These are phyloP conservation scores for Cornus kousa DNA, from an alignment of 148 eudicot genomes.

Conservation along the genomic window DNA sequence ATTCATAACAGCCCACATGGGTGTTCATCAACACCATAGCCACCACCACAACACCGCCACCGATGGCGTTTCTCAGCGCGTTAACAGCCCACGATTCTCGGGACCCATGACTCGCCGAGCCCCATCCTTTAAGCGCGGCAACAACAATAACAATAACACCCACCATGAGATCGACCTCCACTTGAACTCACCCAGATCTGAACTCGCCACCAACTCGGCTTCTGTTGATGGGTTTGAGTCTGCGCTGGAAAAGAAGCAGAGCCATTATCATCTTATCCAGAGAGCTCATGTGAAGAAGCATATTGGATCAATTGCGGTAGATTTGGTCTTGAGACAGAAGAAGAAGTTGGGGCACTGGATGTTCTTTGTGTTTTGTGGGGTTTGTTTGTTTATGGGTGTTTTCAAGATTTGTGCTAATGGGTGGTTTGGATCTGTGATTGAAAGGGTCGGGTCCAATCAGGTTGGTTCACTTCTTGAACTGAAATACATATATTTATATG, in stretches of 20 bases:
- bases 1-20: slow-evolving; percentile 19
- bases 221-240: slow-evolving; percentile 44
- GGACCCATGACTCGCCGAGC: slow-evolving; percentile 86
- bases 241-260: slow-evolving; percentile 40
- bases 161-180: slow-evolving; percentile 62
- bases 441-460: slow-evolving; percentile 38
- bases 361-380: slow-evolving; percentile 74
- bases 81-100: slow-evolving; percentile 74
- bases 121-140: slow-evolving; percentile 69
- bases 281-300: slow-evolving; percentile 39
- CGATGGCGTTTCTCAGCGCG: slow-evolving; percentile 52
- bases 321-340: slow-evolving; percentile 47
- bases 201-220: slow-evolving; percentile 23
- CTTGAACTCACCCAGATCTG: slow-evolving; percentile 83
- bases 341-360: slow-evolving; percentile 71
- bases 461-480: slow-evolving; percentile 24
- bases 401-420: slow-evolving; percentile 66
- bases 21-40: slow-evolving; percentile 38
- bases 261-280: slow-evolving; percentile 41
- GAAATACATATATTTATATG: not conserved
- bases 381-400: slow-evolving; percentile 68
- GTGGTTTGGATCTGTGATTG: slow-evolving; percentile 57
- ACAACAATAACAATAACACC: slow-evolving; percentile 12
- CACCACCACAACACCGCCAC: slow-evolving; percentile 28
- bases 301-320: slow-evolving; percentile 36